Evolutionary conservation across 305 asterid genomes (phyloP).

Genomic region (Solanum aculeatissimum): DNA sequence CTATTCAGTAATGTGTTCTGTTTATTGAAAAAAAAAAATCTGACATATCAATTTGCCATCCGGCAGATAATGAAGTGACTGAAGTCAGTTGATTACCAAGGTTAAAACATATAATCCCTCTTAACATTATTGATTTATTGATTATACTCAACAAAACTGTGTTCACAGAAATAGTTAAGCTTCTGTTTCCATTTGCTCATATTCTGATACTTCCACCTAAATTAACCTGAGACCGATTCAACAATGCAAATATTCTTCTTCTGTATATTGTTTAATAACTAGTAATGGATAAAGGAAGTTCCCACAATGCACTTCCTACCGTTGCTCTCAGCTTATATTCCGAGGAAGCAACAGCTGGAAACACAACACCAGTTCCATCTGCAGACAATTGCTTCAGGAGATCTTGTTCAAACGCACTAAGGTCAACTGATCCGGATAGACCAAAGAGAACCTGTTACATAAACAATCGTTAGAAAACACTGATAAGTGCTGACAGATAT

Average conservation of each 20-base stretch:
- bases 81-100: neutral
- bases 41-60: neutral
- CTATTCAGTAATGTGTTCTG: neutral
- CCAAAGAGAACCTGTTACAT: slow-evolving; percentile 74
- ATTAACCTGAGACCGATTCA: neutral
- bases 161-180: neutral
- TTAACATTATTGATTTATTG: neutral
- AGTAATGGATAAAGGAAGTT: neutral
- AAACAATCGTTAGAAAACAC: neutral
- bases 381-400: slow-evolving; percentile 44
- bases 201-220: neutral
- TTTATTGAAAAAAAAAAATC: neutral
- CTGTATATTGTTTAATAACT: neutral
- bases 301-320: slow-evolving; percentile 25
- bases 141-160: neutral
- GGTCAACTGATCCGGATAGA: slow-evolving; percentile 51
- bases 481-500: neutral
- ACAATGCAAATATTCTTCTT: neutral
- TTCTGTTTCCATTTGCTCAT: neutral
- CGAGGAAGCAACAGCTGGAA: slow-evolving; percentile 63
- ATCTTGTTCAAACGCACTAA: slow-evolving; percentile 68
- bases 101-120: neutral
- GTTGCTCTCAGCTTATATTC: slow-evolving; percentile 82
- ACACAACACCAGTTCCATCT: slow-evolving; percentile 25
- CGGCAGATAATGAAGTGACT: neutral